Evolutionary conservation across 805 yeast genomes (phyloP), one percentile per base, ranked within the genome.

Genomic region (Candida coquimbonensis): DNA sequence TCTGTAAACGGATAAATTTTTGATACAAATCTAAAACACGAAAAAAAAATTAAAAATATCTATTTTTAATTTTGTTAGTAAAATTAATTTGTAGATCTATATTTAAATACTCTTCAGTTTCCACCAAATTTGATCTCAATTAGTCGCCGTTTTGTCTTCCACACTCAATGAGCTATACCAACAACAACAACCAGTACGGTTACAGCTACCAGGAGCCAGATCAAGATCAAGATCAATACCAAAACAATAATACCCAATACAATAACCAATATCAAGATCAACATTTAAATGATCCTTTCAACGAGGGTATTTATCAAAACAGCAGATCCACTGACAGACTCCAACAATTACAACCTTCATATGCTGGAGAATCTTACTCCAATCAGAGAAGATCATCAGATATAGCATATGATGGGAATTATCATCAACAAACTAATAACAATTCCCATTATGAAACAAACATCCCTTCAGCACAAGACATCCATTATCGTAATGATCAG

Each of bases 311-410:
- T 27, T 37, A 48, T 33, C 36, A 40, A 12, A 27, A 50, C 17
- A 42, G 36, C 17, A 35, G 50, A 17, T 57, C 58, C 17, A 38
- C 49, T n/a, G 57, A 55, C 24, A 46, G 53, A 44, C 42, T 54
- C 3, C 53, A 53, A 37, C 38, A 38, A 14, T 34, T 49, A 6
- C 44, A 53, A 35, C 53, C 55, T 3, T 44, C 54, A 2, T 48
- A 47, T 26, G 40, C 43, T 5, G 44, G 56, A 17, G 49, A 48
- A 19, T 45, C 55, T 1, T 41, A 25, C 29, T 39, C 51, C 3
- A 40, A 51, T 16, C 52, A 46, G 32, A 48, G 52, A 47, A 43
- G 56, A 19, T 44, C 49, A 3, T 45, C 48, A n/a, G 46, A 47
- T n/a, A 38, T 42, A 34, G 42, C 27, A 6, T 40, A 40, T 33